Evolutionary conservation across 2,329 filamentous ascomycete species (phyloP).

Genomic region (Phialophora tarda): DNA sequence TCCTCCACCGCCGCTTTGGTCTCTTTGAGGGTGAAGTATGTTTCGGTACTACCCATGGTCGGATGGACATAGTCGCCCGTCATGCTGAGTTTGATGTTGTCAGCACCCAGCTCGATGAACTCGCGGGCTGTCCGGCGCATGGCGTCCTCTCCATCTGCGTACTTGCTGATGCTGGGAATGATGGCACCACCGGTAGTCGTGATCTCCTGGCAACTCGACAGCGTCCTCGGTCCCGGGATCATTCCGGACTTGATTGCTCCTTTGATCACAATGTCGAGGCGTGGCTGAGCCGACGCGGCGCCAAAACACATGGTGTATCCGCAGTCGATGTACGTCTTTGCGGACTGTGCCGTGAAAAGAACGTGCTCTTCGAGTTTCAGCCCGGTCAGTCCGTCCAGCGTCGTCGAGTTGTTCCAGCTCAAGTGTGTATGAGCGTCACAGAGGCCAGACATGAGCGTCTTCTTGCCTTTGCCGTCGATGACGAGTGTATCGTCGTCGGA

Average conservation of each 20-base stretch:
- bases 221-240: slow-evolving; percentile 17
- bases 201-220: slow-evolving; percentile 18
- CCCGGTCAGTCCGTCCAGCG: slow-evolving; percentile 18
- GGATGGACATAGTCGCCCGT: slow-evolving; percentile 21
- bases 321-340: slow-evolving; percentile 23
- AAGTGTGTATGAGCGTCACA: slow-evolving; percentile 16
- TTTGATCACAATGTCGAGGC: slow-evolving; percentile 21
- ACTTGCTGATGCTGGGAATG: slow-evolving; percentile 16
- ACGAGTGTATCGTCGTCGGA: slow-evolving; percentile 22
- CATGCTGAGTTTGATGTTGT: slow-evolving; percentile 23
- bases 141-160: slow-evolving; percentile 18
- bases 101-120: slow-evolving; percentile 10
- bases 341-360: slow-evolving; percentile 15
- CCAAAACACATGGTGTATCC: slow-evolving; percentile 24
- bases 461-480: slow-evolving; percentile 17
- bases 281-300: slow-evolving; percentile 18
- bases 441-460: slow-evolving; percentile 21
- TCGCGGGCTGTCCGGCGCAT: slow-evolving; percentile 15
- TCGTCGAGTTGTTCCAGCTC: slow-evolving; percentile 21
- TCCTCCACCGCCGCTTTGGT: slow-evolving; percentile 19
- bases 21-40: slow-evolving; percentile 22
- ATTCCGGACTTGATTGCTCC: slow-evolving; percentile 19
- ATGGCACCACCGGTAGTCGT: slow-evolving; percentile 20
- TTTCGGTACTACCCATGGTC: slow-evolving; percentile 17
- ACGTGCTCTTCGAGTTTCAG: slow-evolving; percentile 19